phyloP scores from a whole-genome alignment of 345 rosid species.

The Abelmoschus esculentus region DNA sequence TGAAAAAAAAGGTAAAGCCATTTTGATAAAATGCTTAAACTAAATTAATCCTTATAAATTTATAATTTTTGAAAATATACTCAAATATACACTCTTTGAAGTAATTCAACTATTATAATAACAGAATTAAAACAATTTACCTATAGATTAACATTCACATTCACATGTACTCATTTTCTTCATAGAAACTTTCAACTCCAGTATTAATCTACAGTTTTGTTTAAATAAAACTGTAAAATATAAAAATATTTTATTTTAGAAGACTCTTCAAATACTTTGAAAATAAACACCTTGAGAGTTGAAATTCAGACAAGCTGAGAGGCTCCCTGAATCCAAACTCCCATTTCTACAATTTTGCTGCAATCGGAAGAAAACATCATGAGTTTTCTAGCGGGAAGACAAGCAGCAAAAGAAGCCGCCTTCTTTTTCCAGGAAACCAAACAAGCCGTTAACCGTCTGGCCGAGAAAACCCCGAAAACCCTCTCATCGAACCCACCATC shows the following conservation, averaged over 20 bases:
- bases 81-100: too few species aligned
- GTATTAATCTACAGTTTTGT: too few species aligned
- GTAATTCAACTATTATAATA: too few species aligned
- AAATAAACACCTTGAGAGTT: not conserved
- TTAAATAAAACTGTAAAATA: too few species aligned
- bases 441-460: conserved; percentile 74
- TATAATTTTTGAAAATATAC: too few species aligned
- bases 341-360: not conserved
- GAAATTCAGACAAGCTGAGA: not conserved
- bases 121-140: too few species aligned
- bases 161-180: too few species aligned
- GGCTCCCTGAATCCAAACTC: not conserved
- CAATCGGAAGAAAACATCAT: conserved; percentile 23
- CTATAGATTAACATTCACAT: too few species aligned
- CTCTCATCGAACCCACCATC: conserved; percentile 21
- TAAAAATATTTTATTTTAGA: not conserved
- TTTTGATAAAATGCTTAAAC: too few species aligned
- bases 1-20: too few species aligned
- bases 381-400: conserved; percentile 84
- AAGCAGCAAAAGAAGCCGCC: conserved; percentile 89
- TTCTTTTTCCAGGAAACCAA: conserved; percentile 82
- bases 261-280: not conserved
- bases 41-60: too few species aligned
- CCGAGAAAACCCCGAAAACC: conserved; percentile 45
- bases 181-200: too few species aligned